phyloP scores from a whole-genome alignment of 2,329 filamentous ascomycete species.

The Pseudogymnoascus sp. region DNA sequence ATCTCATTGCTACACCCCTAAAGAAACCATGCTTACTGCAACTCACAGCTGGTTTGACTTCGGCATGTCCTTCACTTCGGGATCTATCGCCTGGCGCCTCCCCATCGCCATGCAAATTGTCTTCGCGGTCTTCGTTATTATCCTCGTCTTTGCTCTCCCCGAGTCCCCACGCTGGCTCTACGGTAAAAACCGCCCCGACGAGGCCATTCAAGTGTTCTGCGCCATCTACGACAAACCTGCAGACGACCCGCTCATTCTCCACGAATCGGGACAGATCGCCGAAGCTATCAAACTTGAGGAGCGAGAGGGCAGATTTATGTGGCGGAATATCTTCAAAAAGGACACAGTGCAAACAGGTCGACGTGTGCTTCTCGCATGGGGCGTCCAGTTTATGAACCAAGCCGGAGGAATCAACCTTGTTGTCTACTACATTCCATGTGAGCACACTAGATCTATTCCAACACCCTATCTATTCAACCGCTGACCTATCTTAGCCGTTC shows the following conservation, averaged over 20 bases:
- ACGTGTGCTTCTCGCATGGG: conserved; percentile 41
- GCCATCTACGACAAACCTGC: conserved; percentile 36
- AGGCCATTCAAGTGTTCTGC: conserved; percentile 28
- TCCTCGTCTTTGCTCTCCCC: conserved; percentile 26
- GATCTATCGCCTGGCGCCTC: conserved; percentile 28
- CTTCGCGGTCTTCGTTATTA: conserved; percentile 26
- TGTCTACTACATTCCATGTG: conserved; percentile 23
- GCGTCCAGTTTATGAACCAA: conserved; percentile 46
- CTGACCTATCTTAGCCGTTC: conserved; percentile 23
- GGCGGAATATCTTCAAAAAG: conserved; percentile 36
- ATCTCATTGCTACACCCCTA: too few species aligned
- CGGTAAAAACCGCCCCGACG: conserved; percentile 24
- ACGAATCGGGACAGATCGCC: conserved; percentile 37
- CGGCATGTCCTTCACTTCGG: conserved; percentile 27
- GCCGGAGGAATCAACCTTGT: conserved; percentile 42
- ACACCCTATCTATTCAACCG: neutral
- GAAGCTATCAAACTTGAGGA: conserved; percentile 36
- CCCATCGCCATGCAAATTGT: conserved; percentile 31
- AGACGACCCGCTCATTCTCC: too few species aligned
- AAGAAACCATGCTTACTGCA: too few species aligned
- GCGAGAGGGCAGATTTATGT: conserved; percentile 31
- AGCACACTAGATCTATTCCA: too few species aligned
- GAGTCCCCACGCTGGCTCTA: conserved; percentile 28
- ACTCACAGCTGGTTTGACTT: conserved; percentile 31
- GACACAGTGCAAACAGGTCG: conserved; percentile 38